Conservation (phyloP, 2,329 filamentous ascomycete genomes). For the Acephala macrosclerotiorum region DNA sequence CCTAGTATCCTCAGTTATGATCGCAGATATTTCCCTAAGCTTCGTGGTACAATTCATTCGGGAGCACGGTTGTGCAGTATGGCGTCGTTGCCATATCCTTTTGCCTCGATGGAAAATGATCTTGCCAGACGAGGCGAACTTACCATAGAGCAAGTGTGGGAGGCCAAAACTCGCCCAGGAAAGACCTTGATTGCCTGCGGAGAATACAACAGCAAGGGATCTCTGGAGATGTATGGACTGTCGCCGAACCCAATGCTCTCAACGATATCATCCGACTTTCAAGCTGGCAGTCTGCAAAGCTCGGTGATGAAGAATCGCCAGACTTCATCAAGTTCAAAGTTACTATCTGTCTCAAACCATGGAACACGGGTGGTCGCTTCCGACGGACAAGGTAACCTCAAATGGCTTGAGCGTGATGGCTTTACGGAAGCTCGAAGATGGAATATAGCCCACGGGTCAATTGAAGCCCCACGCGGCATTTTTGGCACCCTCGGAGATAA, state of each 20-base stretch:
- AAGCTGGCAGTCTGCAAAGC: slow-evolving; percentile 49
- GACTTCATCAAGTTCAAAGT: slow-evolving; percentile 79
- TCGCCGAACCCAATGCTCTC: slow-evolving; percentile 44
- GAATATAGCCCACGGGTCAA: slow-evolving; percentile 62
- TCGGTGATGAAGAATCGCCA: slow-evolving; percentile 79
- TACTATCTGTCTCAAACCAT: slow-evolving; percentile 82
- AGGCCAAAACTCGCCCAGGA: slow-evolving; percentile 60
- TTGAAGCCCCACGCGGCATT: slow-evolving; percentile 45
- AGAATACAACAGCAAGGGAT: slow-evolving; percentile 91
- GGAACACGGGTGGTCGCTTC: slow-evolving; percentile 84
- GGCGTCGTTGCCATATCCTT: slow-evolving; percentile 72
- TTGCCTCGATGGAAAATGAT: slow-evolving; percentile 68
- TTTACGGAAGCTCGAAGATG: slow-evolving; percentile 63
- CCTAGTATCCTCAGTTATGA: slow-evolving; percentile 91
- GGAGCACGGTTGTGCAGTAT: slow-evolving; percentile 81
- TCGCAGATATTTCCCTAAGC: slow-evolving; percentile 80
- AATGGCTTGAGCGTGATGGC: slow-evolving; percentile 91
- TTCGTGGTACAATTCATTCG: slow-evolving; percentile 82
- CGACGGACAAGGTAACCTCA: slow-evolving; percentile 83
- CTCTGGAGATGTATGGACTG: slow-evolving; percentile 84
- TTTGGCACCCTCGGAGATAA: slow-evolving; percentile 49
- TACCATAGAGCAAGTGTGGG: slow-evolving; percentile 59
- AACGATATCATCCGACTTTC: slow-evolving; percentile 42
- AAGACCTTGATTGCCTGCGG: slow-evolving; percentile 82
- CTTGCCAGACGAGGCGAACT: slow-evolving; percentile 62